Evolutionary conservation across 306 rosid genomes (phyloP).

Genomic region (Malus asiatica): DNA sequence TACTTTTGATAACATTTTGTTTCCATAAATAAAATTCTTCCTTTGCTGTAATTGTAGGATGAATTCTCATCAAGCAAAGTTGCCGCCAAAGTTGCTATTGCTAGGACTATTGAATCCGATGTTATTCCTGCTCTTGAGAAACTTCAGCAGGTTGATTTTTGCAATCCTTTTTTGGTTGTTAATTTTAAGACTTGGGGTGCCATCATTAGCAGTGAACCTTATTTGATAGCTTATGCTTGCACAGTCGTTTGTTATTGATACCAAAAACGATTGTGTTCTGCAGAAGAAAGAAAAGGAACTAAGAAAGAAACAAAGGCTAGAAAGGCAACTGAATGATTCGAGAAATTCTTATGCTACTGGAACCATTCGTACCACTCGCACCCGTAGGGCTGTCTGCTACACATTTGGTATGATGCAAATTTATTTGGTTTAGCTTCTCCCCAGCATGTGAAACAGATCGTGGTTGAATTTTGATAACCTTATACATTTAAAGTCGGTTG

Average conservation of each 20-base stretch:
- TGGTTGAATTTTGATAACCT: not conserved
- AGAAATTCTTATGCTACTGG: constrained; percentile 28
- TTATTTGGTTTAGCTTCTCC: not conserved
- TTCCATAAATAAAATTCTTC: not conserved
- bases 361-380: constrained; percentile 58
- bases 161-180: constrained; percentile 1
- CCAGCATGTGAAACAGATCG: not conserved
- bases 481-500: not conserved
- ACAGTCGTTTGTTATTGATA: constrained; percentile 2
- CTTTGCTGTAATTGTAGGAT: constrained; percentile 50
- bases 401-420: constrained; percentile 46
- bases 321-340: constrained; percentile 27
- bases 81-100: constrained; percentile 34
- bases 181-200: not conserved
- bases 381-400: constrained; percentile 52
- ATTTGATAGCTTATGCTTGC: constrained; percentile 2
- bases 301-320: constrained; percentile 46
- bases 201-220: not conserved
- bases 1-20: not conserved
- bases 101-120: constrained; percentile 47
- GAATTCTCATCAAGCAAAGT: constrained; percentile 49
- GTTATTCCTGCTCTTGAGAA: constrained; percentile 67
- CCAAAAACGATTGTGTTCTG: constrained; percentile 10
- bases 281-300: constrained; percentile 57
- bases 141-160: constrained; percentile 43